Conservation (phyloP, 768 basidiomycete genomes). For the Kwoniella dendrophila region DNA sequence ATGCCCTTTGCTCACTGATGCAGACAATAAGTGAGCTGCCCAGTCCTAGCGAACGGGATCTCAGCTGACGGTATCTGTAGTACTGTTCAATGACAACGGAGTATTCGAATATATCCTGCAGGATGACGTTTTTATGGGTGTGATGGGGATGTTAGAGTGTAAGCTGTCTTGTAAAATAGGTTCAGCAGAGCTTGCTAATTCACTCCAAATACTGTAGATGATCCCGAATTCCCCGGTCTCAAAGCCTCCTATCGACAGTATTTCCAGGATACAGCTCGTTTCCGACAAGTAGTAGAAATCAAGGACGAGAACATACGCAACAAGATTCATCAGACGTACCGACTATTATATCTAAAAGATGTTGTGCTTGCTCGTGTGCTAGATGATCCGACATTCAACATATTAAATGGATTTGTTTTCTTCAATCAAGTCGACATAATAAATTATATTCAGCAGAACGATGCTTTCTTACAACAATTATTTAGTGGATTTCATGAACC, state of each 20-base stretch:
- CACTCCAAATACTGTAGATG: conserved; percentile 64
- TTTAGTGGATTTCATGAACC: conserved; percentile 59
- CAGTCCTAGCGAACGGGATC: not conserved
- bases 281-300: conserved; percentile 85
- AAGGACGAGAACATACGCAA: conserved; percentile 71
- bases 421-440: conserved; percentile 99
- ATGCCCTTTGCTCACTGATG: conserved; percentile 87
- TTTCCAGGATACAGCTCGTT: conserved; percentile 75
- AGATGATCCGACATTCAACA: conserved; percentile 95
- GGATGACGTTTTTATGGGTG: conserved; percentile 87
- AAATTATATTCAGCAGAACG: conserved; percentile 78
- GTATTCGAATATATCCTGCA: conserved; percentile 94
- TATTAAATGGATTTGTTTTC: conserved; percentile 94
- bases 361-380: conserved; percentile 92
- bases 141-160: conserved; percentile 98
- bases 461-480: conserved; percentile 72
- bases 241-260: conserved; percentile 98
- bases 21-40: conserved; percentile 80
- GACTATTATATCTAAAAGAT: conserved; percentile 95
- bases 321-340: conserved; percentile 96
- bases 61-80: conserved; percentile 58
- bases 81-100: conserved; percentile 90
- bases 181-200: not conserved
- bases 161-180: conserved; percentile 50
- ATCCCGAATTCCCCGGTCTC: conserved; percentile 93